Evolutionary conservation across 768 basidiomycete genomes (phyloP).

Genomic region (Tricholoma matsutake): DNA sequence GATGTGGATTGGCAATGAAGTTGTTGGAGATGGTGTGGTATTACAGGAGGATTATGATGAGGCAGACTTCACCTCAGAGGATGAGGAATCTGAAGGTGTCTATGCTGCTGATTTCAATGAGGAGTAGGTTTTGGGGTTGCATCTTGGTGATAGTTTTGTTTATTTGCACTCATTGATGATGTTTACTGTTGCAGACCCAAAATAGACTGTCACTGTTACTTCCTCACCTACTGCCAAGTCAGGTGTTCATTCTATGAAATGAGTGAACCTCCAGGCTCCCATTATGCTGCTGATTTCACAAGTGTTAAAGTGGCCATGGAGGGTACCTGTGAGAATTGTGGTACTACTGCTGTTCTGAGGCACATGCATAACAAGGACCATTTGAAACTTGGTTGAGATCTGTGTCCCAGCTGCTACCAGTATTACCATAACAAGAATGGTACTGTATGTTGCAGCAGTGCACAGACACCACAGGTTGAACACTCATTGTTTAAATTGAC

Average conservation of each 20-base stretch:
- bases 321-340: not conserved
- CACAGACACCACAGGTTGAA: not conserved
- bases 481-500: too few relatives aligned
- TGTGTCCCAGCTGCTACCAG: not conserved
- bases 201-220: not conserved
- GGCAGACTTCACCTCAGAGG: not conserved
- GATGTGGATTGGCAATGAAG: conserved; percentile 11
- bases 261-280: not conserved
- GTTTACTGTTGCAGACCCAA: not conserved
- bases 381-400: not conserved
- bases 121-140: not conserved
- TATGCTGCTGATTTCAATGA: conserved; percentile 1
- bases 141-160: not conserved
- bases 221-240: not conserved
- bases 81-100: not conserved
- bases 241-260: not conserved
- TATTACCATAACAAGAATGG: not conserved
- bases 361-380: conserved; percentile 1
- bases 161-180: not conserved
- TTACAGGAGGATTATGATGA: conserved; percentile 9
- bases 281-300: conserved; percentile 10
- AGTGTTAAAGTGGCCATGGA: not conserved
- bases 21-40: conserved; percentile 8
- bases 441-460: not conserved
- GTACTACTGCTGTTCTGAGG: not conserved